phyloP scores from a whole-genome alignment of 2,329 filamentous ascomycete genomes.

The Fusarium albosuccineum region DNA sequence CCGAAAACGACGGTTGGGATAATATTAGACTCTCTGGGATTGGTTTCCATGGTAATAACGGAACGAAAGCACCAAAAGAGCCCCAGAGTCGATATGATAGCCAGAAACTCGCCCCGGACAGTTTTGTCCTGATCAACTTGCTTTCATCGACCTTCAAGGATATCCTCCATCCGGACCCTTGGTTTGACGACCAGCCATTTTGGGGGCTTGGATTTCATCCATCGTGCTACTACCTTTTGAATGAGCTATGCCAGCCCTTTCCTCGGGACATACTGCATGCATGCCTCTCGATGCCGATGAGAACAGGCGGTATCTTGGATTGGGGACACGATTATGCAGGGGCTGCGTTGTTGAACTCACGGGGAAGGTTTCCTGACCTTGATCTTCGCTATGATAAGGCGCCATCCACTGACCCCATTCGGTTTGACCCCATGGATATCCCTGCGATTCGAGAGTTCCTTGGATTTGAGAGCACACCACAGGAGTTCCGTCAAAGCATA shows the following conservation, averaged over 20 bases:
- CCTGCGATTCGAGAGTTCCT: not conserved
- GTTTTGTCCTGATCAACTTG: not conserved
- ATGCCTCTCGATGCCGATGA: conserved; percentile 26
- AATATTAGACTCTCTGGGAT: not conserved
- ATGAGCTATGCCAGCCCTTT: not conserved
- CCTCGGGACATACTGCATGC: conserved; percentile 1
- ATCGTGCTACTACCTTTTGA: conserved; percentile 24
- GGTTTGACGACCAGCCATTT: not conserved
- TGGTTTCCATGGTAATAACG: not conserved
- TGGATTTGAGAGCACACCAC: not conserved
- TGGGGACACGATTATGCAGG: conserved; percentile 31
- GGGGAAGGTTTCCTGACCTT: not conserved
- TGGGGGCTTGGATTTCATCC: conserved; percentile 35
- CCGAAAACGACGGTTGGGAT: not conserved
- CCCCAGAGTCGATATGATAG: not conserved
- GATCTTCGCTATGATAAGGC: not conserved
- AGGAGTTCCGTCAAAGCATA: not conserved
- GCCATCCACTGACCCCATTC: not conserved
- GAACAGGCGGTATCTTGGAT: conserved; percentile 4
- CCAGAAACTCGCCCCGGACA: not conserved
- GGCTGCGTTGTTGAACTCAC: not conserved
- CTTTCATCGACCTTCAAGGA: not conserved
- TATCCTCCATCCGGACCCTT: not conserved
- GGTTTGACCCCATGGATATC: conserved; percentile 9
- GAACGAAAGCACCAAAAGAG: not conserved